Evolutionary conservation across 305 asterid species (phyloP).

Genomic region (Withania somnifera): DNA sequence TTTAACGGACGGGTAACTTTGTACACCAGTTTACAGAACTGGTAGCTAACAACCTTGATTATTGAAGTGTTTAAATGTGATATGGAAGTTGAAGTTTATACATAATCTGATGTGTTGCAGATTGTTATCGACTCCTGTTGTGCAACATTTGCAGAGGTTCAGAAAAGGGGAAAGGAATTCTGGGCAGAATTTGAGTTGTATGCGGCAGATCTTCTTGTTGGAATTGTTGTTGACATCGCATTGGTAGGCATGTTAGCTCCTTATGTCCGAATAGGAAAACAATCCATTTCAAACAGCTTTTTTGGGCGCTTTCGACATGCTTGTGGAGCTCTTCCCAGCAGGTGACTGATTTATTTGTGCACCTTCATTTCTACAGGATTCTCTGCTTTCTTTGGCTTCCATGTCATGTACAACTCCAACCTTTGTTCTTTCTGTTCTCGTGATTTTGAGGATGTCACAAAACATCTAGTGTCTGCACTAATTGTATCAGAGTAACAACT

Average conservation of each 20-base stretch:
- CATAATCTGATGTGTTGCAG: constrained; percentile 24
- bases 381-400: not conserved
- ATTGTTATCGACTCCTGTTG: constrained; percentile 80
- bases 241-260: constrained; percentile 93
- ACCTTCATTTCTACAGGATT: not conserved
- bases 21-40: not conserved
- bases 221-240: constrained; percentile 79
- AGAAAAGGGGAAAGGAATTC: constrained; percentile 79
- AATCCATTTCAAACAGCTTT: constrained; percentile 45
- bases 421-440: not conserved
- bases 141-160: constrained; percentile 92
- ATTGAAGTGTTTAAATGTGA: not conserved
- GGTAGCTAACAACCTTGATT: not conserved
- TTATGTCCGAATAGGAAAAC: constrained; percentile 65
- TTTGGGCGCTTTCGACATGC: constrained; percentile 47
- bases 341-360: constrained; percentile 21
- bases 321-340: constrained; percentile 71
- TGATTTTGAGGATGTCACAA: not conserved
- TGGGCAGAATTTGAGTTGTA: constrained; percentile 93
- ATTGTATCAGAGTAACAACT: not conserved
- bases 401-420: not conserved
- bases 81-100: not conserved
- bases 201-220: constrained; percentile 85
- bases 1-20: not conserved
- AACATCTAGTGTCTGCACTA: not conserved